Percentiles rank a stretch among this genome's conserved stretches.
Evolutionary conservation across 2,329 filamentous ascomycete species (phyloP).

Genomic region (Cladosporium halotolerans): DNA sequence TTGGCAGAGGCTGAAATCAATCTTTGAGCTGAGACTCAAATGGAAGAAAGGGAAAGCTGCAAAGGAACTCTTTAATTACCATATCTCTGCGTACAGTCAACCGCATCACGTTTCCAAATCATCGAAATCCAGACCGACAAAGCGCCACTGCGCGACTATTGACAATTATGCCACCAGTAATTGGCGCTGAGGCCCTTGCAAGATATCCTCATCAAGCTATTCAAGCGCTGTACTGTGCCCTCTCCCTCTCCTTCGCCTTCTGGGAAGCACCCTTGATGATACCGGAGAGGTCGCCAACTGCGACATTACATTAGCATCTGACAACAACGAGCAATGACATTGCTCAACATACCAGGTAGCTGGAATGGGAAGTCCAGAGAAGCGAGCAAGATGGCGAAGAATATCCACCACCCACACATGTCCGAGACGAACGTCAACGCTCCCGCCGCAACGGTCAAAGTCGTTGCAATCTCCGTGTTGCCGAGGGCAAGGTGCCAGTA

Average conservation of each 20-base stretch:
- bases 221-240: background rate
- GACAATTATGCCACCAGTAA: no score
- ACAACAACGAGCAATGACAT: background rate
- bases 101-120: no score
- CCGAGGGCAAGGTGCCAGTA: slow-evolving; percentile 53
- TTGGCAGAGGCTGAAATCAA: no score
- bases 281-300: slow-evolving; percentile 41
- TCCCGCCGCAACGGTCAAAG: slow-evolving; percentile 37
- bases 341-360: slow-evolving; percentile 35
- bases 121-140: background rate
- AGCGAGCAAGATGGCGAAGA: slow-evolving; percentile 49
- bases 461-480: slow-evolving; percentile 25
- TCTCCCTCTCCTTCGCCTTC: slow-evolving; percentile 19
- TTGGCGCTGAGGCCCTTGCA: no score
- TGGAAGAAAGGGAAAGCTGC: background rate
- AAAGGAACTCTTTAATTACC: background rate
- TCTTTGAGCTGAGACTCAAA: no score
- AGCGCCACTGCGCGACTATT: background rate
- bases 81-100: no score
- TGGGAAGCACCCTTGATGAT: slow-evolving; percentile 41
- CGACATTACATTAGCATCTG: slow-evolving; percentile 3
- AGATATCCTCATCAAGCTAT: no score
- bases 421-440: slow-evolving; percentile 45
- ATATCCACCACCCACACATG: slow-evolving; percentile 48
- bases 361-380: slow-evolving; percentile 48